These are phyloP conservation scores for Exophiala sideris DNA, from an alignment of 2,329 filamentous ascomycete species.

Conservation along the genomic window DNA sequence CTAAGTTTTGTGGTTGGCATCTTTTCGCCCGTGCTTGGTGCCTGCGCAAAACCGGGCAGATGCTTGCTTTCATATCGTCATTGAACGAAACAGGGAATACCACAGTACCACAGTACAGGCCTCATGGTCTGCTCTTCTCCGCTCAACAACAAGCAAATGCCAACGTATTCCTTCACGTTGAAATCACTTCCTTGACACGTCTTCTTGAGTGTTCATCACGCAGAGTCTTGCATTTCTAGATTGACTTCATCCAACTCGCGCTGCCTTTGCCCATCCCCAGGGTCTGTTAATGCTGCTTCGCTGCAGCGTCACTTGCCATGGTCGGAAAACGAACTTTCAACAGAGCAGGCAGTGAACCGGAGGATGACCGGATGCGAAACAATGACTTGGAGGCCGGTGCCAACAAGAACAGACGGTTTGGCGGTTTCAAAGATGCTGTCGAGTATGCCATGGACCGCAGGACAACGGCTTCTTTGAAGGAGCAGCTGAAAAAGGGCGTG, in stretches of 20 bases:
- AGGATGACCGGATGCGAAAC: constrained; percentile 7
- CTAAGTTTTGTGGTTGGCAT: neutral
- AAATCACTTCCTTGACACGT: neutral
- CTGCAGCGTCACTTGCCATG: constrained; percentile 4
- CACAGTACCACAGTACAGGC: neutral
- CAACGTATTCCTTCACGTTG: neutral
- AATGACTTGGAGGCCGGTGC: constrained; percentile 28
- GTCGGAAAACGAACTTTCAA: constrained; percentile 21
- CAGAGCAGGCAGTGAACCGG: neutral
- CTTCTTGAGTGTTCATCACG: neutral
- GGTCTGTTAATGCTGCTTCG: neutral
- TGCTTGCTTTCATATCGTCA: neutral
- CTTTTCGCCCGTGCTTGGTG: too few relatives aligned
- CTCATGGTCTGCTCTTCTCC: too few relatives aligned
- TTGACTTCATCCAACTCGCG: neutral
- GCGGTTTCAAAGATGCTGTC: constrained; percentile 48
- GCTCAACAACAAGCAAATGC: neutral
- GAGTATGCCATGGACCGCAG: constrained; percentile 45
- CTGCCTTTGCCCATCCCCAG: neutral
- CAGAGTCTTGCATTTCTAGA: too few relatives aligned
- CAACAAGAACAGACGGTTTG: constrained; percentile 17
- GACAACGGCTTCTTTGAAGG: constrained; percentile 48
- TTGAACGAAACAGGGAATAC: neutral
- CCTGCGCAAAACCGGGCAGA: neutral
- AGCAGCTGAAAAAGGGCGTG: constrained; percentile 46